Base-by-base conservation (phyloP, 2,329 filamentous ascomycete species). In the Ceratocystis cacaofunesta region DNA sequence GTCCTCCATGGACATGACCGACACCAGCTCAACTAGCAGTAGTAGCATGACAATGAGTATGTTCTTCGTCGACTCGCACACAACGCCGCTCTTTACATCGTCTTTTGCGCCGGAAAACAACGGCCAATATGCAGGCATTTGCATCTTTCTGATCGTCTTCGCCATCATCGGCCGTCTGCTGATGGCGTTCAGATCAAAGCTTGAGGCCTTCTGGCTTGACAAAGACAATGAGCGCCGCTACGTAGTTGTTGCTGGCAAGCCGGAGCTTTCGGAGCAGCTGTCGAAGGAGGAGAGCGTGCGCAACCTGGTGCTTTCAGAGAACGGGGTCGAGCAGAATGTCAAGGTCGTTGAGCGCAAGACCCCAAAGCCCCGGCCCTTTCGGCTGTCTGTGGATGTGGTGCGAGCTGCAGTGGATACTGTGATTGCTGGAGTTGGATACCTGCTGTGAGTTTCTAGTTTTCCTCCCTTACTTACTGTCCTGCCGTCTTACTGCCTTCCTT, bases 71-170 rank as follows among this genome's bases (percentile, higher is more conserved):
- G 82, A 75, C 68, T 71, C 76, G 66, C 76, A 74, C 61, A 70
- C 71, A 64, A 83, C 81, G 3, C 73, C 82, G 0, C 78, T 84
- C 67, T 84, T 77, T 75, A 86, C 89, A 17, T 73, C 76, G 25
- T 74, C 78, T 63, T 97, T 92, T 90, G 87, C 88, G 1, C 92
- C 92, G 4, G 76, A 73, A 32, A 85, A 77, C 44, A 77, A 80
- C 5, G 90, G 87, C 70, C 77, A 81, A 67, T 97, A 96, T 75
- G 90, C 90, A 1, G 92, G 85, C 65, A 95, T 90, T 32, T 95
- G 92, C 78, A 89, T 96, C 74, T 96, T 96, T 76, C 82, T 96
- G 67, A 85, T 96, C 73, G 70, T 88, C 57, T 85, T 97, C 63
- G 86, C 85, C 68, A 78, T 86, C 68, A 71, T 87, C 66, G 85